Base-by-base conservation (phyloP, 345 rosid genomes). In the Tarenaya hassleriana region DNA sequence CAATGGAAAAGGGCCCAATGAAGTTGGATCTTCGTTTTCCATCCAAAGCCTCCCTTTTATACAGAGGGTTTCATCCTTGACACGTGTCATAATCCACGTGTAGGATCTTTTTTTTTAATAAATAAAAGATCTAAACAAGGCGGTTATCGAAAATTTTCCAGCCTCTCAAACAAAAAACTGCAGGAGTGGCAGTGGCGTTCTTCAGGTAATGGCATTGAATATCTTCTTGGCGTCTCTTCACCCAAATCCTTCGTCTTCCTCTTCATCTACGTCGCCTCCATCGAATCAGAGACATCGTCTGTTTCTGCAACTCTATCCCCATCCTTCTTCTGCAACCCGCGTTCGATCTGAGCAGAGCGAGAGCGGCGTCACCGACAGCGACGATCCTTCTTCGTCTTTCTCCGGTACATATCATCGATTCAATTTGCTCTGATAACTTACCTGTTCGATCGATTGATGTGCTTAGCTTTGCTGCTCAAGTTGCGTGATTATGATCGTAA, bases 391-490 rank as follows among this genome's bases (percentile, higher is more conserved):
- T 41, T 54, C 64, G 21, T 29, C 74, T 7, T 53, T 66, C 60
- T 62, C 83, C 52, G 83, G 92, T 76, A n/a, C n/a, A n/a, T n/a
- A n/a, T n/a, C n/a, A n/a, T 59, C 52, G n/a, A 41, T 27, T 4
- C 27, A 0, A 29, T 4, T 12, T 8, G 0, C 47, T 47, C 14
- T 16, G n/a, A 16, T 4, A 21, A 39, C 20, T 17, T 32, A 33
- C 0, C 14, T 44, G 2, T 35, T 43, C 1, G 27, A n/a, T n/a
- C n/a, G n/a, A 37, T 37, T 17, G 9, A 10, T 20, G n/a, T 5
- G 21, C 29, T 12, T 46, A 9, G 4, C 15, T 2, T 6, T 15
- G 0, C 13, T 6, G 12, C 7, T 35, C 1, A 29, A 35, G 7
- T 7, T 47, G 13, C 20, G 39, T 48, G 1, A n/a, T n/a, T n/a